These are phyloP conservation scores for Candida smagusa DNA, from an alignment of 1,139 yeast species.

Conservation along the genomic window DNA sequence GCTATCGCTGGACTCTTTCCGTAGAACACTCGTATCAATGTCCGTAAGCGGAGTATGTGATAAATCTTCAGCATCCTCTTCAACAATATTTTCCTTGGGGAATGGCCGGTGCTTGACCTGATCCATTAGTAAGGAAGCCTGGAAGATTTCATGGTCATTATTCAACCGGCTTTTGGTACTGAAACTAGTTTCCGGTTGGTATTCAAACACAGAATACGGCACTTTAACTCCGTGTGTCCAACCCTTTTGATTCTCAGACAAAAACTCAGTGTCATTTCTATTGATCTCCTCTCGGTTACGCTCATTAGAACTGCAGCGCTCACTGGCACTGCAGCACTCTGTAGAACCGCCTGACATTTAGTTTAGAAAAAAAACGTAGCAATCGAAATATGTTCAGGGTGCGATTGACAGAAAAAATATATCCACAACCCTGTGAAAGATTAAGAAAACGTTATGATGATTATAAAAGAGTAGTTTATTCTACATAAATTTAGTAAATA, in stretches of 20 bases:
- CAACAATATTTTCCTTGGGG: not conserved
- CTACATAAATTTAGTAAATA: too few relatives aligned
- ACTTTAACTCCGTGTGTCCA: conserved; percentile 31
- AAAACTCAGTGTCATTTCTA: conserved; percentile 2
- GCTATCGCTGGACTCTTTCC: conserved; percentile 15
- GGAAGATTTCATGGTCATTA: conserved; percentile 22
- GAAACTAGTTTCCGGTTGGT: conserved; percentile 14
- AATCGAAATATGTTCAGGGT: too few relatives aligned
- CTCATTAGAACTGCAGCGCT: too few relatives aligned
- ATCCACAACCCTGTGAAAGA: too few relatives aligned
- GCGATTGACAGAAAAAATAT: too few relatives aligned
- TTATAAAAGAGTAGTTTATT: too few relatives aligned
- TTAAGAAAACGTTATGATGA: too few relatives aligned
- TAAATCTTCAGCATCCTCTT: not conserved
- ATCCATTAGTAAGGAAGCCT: conserved; percentile 26
- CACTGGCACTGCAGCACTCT: too few relatives aligned
- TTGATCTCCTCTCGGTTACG: not conserved
- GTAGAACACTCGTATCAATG: conserved; percentile 11
- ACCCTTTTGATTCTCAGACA: conserved; percentile 3
- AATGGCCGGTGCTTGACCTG: conserved; percentile 17
- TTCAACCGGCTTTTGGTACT: conserved; percentile 16
- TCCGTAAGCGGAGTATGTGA: not conserved
- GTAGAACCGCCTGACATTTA: too few relatives aligned
- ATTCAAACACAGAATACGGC: conserved; percentile 29
- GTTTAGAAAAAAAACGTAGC: too few relatives aligned